These are phyloP conservation scores for Amaranthus cruentus DNA, from an alignment of 148 eudicot genomes.

Conservation along the genomic window DNA sequence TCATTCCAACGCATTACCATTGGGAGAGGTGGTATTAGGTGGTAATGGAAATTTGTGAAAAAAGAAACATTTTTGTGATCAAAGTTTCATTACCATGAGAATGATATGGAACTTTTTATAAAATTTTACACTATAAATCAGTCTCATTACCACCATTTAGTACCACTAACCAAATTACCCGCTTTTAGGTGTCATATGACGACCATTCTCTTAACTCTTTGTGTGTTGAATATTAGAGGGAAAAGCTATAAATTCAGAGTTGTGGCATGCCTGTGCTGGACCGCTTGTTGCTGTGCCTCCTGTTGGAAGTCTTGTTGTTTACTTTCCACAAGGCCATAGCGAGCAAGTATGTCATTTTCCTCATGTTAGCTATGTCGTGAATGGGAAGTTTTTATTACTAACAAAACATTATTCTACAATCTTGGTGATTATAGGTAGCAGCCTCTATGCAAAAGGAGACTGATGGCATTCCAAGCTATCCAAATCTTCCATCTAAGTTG, in stretches of 20 bases:
- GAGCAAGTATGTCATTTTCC: conserved; percentile 69
- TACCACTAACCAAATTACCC: too few species aligned
- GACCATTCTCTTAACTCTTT: neutral
- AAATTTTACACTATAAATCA: too few species aligned
- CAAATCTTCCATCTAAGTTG: conserved; percentile 95
- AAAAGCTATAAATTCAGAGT: conserved; percentile 70
- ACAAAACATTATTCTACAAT: conserved; percentile 15
- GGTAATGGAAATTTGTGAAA: too few species aligned
- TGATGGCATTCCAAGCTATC: conserved; percentile 81
- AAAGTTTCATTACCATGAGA: neutral
- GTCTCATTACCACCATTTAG: too few species aligned
- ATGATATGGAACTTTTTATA: neutral
- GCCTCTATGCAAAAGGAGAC: conserved; percentile 96
- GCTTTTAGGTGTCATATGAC: too few species aligned
- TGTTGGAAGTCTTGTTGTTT: conserved; percentile 89
- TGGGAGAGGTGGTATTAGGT: too few species aligned
- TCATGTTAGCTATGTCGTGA: neutral
- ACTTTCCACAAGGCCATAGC: conserved; percentile 99
- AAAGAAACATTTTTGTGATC: too few species aligned
- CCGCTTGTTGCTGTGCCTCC: conserved; percentile 91
- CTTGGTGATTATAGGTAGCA: conserved; percentile 54
- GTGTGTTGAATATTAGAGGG: conserved; percentile 38
- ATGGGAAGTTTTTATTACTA: conserved; percentile 14
- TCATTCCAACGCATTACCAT: too few species aligned
- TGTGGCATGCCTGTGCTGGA: conserved; percentile 99